Evolutionary conservation across 192 early-diverging fungal genomes (phyloP), one percentile per base, ranked within the genome.

Genomic region (Entophlyctis luteolus): DNA sequence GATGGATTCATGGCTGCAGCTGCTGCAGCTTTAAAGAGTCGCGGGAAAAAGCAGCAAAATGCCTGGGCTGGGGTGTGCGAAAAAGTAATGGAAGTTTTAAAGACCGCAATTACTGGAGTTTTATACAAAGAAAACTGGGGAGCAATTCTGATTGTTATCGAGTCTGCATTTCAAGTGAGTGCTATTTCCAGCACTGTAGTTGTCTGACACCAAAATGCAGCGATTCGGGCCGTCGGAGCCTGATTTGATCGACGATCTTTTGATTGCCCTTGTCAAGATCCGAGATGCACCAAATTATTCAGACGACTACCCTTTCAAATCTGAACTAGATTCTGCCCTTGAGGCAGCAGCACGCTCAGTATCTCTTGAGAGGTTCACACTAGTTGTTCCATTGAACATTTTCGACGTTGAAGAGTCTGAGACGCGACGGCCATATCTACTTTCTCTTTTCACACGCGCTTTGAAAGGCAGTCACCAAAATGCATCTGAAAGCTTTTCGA

Each of bases 341-440:
- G 86, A 88, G 14, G 85, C 87, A 0, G 93, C 93, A 10, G 84
- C 94, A 55, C 79, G 86, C 29, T 84, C 87, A 3, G 78, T 95
- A 52, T 95, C 94, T 6, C 86, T 95, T 20, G 84, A 88, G 59
- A 72, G 68, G 25, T 94, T 97, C 65, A 75, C 93, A 53, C 53
- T 75, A 22, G 72, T 88, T 3, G 73, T 94, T 10, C 92, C 93
- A 6, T 75, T 98, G 32, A 98, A 98, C 73, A 85, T 98, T 55
- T 65, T 65, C 32, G 62, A 65, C 35, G 62, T 35, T n/a, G 62
- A 22, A 25, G 88, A 89, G 47, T 75, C 72, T 23, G 82, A 87
- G 23, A 68, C 68, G 48, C 89, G 90, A 34, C 86, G 96, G 42
- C 93, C 96, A 0, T 98, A 94, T 83, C 82, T 98, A 35, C 79